A percentile compares a stretch with the other conserved stretches of the same genome.
Conservation (phyloP, 176 grass and related monocot genomes). For the Cenchrus americanus region DNA sequence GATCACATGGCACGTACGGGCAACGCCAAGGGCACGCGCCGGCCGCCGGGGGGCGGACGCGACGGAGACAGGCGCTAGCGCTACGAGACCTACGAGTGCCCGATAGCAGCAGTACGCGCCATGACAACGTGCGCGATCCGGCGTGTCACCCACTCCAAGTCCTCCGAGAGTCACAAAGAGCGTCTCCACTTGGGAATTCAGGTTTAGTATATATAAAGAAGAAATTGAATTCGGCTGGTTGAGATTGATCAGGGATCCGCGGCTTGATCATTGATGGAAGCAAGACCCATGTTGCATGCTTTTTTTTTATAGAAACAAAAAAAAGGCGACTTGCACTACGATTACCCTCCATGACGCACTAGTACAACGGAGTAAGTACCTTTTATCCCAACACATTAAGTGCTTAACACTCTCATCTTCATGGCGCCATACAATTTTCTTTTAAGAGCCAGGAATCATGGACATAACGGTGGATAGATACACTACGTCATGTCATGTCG, state of each 20-base stretch:
- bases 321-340: not conserved
- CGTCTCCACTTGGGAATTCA: not conserved
- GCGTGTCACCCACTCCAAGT: not conserved
- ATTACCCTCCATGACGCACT: not conserved
- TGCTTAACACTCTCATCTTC: too few species aligned
- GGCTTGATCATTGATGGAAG: not conserved
- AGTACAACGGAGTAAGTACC: not conserved
- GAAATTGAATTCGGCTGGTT: too few species aligned
- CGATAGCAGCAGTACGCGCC: too few species aligned
- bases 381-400: too few species aligned
- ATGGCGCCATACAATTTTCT: too few species aligned
- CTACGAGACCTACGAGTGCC: too few species aligned
- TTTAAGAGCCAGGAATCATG: too few species aligned
- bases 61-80: slow-evolving; percentile 8
- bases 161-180: not conserved
- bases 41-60: not conserved
- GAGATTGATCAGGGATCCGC: not conserved
- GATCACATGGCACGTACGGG: slow-evolving; percentile 19
- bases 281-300: not conserved
- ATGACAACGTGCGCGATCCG: not conserved
- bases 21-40: not conserved
- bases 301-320: too few species aligned
- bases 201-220: too few species aligned
- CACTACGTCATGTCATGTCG: too few species aligned
- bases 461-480: too few species aligned